phyloP scores from a whole-genome alignment of 2,329 filamentous ascomycete genomes.

The Penicillium crustosum region DNA sequence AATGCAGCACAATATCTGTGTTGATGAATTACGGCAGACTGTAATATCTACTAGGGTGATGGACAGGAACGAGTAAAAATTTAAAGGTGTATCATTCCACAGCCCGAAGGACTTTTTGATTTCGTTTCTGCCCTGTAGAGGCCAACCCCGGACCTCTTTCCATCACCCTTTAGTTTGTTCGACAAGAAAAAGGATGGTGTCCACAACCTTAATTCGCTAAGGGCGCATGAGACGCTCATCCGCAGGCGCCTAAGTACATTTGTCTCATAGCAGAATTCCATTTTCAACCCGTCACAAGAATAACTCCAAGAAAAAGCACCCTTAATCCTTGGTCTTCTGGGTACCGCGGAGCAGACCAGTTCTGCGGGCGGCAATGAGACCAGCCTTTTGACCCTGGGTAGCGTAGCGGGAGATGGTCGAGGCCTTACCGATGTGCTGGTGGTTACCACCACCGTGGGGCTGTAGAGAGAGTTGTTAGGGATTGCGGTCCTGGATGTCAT shows the following conservation, averaged over 20 bases:
- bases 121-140: constrained; percentile 30
- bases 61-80: constrained; percentile 16
- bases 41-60: constrained; percentile 14
- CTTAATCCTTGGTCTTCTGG: constrained; percentile 99
- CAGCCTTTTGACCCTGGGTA: constrained; percentile 97
- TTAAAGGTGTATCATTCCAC: constrained; percentile 31
- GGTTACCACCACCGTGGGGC: constrained; percentile 98
- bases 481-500: neutral
- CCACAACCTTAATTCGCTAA: constrained; percentile 45
- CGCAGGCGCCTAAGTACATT: constrained; percentile 45
- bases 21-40: neutral
- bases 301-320: constrained; percentile 61
- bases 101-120: constrained; percentile 25
- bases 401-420: constrained; percentile 99
- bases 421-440: constrained; percentile 99
- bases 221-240: constrained; percentile 40
- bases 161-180: constrained; percentile 32
- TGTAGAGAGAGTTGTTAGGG: constrained; percentile 32
- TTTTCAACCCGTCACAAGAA: constrained; percentile 47
- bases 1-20: neutral
- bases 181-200: constrained; percentile 36
- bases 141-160: constrained; percentile 28
- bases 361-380: constrained; percentile 99
- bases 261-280: constrained; percentile 44
- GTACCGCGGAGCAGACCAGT: constrained; percentile 99